A percentile compares a stretch with the other conserved stretches of the same genome.
Conservation (phyloP, 2,329 filamentous ascomycete species). For the Ophiobolus disseminans region DNA sequence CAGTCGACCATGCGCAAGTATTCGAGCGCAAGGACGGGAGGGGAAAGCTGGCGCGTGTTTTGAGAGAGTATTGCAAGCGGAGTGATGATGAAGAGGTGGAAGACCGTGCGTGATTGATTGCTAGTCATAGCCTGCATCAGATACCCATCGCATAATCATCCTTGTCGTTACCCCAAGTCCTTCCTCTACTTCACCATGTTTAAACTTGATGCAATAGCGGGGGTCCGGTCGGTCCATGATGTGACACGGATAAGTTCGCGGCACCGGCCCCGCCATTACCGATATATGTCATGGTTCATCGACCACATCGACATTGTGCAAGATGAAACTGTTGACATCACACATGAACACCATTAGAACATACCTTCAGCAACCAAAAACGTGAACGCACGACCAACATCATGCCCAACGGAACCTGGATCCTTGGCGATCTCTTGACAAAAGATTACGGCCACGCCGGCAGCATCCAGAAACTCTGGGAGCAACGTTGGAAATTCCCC, state of each 20-base stretch:
- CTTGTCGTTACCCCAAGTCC: conserved; percentile 1
- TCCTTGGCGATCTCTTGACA: conserved; percentile 45
- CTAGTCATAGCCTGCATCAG: background rate
- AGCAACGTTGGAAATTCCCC: conserved; percentile 44
- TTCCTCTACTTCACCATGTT: background rate
- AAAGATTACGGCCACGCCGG: conserved; percentile 47
- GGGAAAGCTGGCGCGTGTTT: conserved; percentile 30
- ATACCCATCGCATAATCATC: background rate
- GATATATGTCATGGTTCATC: too few relatives aligned
- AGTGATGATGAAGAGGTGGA: conserved; percentile 15
- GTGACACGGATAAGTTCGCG: conserved; percentile 8
- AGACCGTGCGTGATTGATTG: conserved; percentile 2
- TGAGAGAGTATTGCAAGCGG: conserved; percentile 34
- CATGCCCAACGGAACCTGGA: conserved; percentile 42
- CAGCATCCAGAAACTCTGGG: conserved; percentile 44
- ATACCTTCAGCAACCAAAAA: too few relatives aligned
- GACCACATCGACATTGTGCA: too few relatives aligned
- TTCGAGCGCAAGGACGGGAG: conserved; percentile 39
- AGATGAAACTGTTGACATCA: too few relatives aligned
- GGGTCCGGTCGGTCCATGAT: conserved; percentile 25
- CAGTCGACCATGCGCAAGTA: conserved; percentile 69
- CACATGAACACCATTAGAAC: too few relatives aligned
- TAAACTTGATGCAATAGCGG: conserved; percentile 7
- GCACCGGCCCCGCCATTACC: conserved; percentile 34
- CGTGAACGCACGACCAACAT: conserved; percentile 2